These are phyloP conservation scores for Trapa bicornis DNA, from an alignment of 345 rosid species.

Conservation along the genomic window DNA sequence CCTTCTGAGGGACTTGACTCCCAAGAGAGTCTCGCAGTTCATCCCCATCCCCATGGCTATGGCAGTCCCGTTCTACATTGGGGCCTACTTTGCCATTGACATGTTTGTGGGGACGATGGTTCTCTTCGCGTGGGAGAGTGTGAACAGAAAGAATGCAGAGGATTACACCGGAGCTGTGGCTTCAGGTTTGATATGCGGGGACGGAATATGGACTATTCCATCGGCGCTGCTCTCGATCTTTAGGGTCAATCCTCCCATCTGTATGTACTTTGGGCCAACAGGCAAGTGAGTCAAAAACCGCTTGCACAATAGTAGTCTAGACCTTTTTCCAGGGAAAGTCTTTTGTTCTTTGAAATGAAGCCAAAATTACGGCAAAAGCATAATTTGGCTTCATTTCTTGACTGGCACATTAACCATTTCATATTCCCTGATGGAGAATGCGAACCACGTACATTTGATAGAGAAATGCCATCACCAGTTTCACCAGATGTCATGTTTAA, in stretches of 20 bases:
- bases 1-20: slow-evolving; percentile 58
- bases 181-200: slow-evolving; percentile 83
- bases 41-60: slow-evolving; percentile 90
- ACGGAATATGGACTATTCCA: slow-evolving; percentile 88
- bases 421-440: too few relatives aligned
- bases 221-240: slow-evolving; percentile 80
- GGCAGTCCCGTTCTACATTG: slow-evolving; percentile 83
- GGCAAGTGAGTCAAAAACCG: neutral
- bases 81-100: slow-evolving; percentile 86
- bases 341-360: too few relatives aligned
- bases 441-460: too few relatives aligned
- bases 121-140: slow-evolving; percentile 58
- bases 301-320: too few relatives aligned
- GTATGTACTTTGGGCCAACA: slow-evolving; percentile 85
- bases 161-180: slow-evolving; percentile 77
- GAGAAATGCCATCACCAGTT: too few relatives aligned
- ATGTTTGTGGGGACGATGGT: slow-evolving; percentile 79
- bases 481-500: neutral
- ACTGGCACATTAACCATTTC: too few relatives aligned
- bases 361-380: too few relatives aligned
- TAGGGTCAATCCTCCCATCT: slow-evolving; percentile 77
- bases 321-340: too few relatives aligned
- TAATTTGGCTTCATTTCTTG: too few relatives aligned
- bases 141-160: slow-evolving; percentile 55
- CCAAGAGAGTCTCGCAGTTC: slow-evolving; percentile 51